A percentile compares a stretch with the other conserved stretches of the same genome.
Conservation (phyloP, 73 alveolate genomes). For the Tetrahymena thermophila region DNA sequence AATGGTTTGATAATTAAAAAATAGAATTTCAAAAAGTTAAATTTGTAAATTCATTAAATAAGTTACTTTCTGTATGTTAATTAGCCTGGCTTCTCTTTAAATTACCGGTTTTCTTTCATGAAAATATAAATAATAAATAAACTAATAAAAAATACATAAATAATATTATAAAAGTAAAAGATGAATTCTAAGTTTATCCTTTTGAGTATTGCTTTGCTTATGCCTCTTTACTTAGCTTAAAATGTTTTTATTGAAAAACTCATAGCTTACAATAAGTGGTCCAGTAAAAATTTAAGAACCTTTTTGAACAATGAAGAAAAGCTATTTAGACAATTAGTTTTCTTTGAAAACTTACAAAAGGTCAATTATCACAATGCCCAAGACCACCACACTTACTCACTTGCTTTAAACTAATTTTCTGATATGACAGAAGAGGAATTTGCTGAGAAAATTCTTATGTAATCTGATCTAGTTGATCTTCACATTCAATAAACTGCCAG, state of each 20-base stretch:
- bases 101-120: no score
- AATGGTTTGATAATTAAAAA: no score
- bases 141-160: no score
- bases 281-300: background rate
- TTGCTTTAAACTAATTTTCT: conserved; percentile 28
- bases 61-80: no score
- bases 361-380: background rate
- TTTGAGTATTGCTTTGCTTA: no score
- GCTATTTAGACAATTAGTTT: conserved; percentile 3
- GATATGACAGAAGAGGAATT: conserved; percentile 43
- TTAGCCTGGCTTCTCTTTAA: no score
- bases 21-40: no score
- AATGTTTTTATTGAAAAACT: background rate
- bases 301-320: background rate
- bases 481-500: background rate
- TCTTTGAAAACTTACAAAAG: background rate
- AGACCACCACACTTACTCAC: background rate
- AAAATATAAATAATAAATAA: no score
- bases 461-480: background rate
- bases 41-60: no score
- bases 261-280: background rate
- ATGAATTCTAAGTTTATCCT: background rate
- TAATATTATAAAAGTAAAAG: no score
- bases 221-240: background rate
- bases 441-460: background rate